Evolutionary conservation across 495 filamentous ascomycete genomes (phyloP), one percentile per base, ranked within the genome.

Genomic region (Aspergillus panamensis): DNA sequence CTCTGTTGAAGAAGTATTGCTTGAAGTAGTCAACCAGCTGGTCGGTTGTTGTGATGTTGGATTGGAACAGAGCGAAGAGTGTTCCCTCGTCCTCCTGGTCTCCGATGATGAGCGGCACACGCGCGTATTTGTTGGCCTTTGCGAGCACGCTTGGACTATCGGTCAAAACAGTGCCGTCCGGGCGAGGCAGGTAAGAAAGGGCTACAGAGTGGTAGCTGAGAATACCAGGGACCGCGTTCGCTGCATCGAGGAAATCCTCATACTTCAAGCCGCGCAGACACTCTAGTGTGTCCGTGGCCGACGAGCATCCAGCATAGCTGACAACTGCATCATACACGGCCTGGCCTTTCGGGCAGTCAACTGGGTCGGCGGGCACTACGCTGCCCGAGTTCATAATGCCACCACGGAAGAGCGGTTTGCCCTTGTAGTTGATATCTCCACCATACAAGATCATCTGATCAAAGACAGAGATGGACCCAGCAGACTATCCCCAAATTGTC

Each of bases 321-420:
- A 89, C 85, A 5, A 90, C 87, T 1, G 65, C 66, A 61, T 91
- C 76, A 61, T 87, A 90, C 6, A 90, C 66, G 1, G 61, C 74
- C 54, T 91, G 86, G 8, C 77, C 81, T 68, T 87, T 87, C 53
- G 69, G 66, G 43, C 82, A 76, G 58, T 89, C 86, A 6, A 91
- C 80, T 1, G 77, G 74, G 29, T 87, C 79, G 0, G 88, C 81
- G 3, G 87, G 87, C 0, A 82, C 69, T 4, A 87, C 72, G 60
- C 75, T 80, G 8, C 88, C 88, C 1, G 84, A 88, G 68, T 90
- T 76, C 87, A 91, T 88, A 51, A 89, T 90, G 29, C 73, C 88
- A 14, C 72, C 86, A 39, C 82, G 82, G 80, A 91, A 91, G 0
- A 90, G 75, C 0, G 82, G 78, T 58, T 85, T 82, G 33, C 82